phyloP scores from a whole-genome alignment of 2,329 filamentous ascomycete species.

The Colletotrichum sublineola region DNA sequence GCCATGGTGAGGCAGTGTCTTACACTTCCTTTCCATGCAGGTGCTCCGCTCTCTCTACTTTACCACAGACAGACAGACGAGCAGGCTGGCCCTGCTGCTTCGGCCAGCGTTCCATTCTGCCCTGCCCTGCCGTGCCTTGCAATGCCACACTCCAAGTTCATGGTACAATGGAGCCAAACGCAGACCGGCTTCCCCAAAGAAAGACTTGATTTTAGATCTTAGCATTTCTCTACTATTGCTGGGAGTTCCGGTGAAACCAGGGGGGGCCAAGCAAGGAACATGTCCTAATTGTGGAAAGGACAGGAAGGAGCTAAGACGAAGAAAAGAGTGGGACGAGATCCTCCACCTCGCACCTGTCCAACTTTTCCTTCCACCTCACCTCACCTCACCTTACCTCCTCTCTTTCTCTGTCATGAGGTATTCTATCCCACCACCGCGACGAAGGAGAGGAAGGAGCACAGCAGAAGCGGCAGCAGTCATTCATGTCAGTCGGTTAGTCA shows the following conservation, averaged over 20 bases:
- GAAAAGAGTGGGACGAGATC: neutral
- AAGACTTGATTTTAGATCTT: constrained; percentile 40
- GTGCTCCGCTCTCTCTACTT: neutral
- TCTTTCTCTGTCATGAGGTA: neutral
- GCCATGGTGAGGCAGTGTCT: neutral
- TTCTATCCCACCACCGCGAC: too few relatives aligned
- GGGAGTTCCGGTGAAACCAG: constrained; percentile 27
- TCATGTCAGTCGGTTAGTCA: neutral
- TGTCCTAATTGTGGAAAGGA: constrained; percentile 30
- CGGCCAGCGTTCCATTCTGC: constrained; percentile 28
- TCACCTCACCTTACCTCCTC: too few relatives aligned
- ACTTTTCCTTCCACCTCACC: constrained; percentile 6
- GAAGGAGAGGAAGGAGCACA: neutral
- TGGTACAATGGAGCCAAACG: constrained; percentile 4
- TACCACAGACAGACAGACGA: neutral
- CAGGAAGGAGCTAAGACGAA: constrained; percentile 35
- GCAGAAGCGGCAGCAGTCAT: neutral
- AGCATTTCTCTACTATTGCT: constrained; percentile 24
- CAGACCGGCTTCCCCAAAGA: constrained; percentile 15
- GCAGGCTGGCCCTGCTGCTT: constrained; percentile 26
- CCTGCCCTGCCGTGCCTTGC: constrained; percentile 7
- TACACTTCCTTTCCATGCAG: neutral
- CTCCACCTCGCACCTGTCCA: neutral
- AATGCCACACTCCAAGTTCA: constrained; percentile 27
- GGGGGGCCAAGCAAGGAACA: constrained; percentile 15